A percentile compares a stretch with the other conserved stretches of the same genome.
These are phyloP conservation scores for Heterobasidion irregulare DNA, from an alignment of 1,284 basidiomycete species.

Conservation along the genomic window DNA sequence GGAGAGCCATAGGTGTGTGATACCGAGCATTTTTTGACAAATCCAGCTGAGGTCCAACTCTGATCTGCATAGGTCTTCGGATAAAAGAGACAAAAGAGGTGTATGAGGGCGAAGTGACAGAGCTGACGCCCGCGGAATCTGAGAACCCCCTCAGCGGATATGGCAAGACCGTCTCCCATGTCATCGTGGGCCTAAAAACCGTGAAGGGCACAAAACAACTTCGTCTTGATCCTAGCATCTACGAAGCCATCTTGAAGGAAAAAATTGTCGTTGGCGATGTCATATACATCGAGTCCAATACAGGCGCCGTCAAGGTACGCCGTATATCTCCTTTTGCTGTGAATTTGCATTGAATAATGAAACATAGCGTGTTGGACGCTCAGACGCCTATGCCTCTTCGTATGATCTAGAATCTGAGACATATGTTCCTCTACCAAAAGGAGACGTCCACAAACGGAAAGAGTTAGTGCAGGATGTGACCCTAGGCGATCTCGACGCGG, in stretches of 20 bases:
- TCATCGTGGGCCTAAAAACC: slow-evolving; percentile 94
- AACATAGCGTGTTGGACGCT: slow-evolving; percentile 83
- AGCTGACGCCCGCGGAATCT: slow-evolving; percentile 90
- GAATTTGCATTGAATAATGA: background rate
- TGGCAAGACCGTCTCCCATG: slow-evolving; percentile 97
- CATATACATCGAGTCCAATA: slow-evolving; percentile 92
- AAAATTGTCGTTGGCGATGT: slow-evolving; percentile 96
- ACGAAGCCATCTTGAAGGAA: slow-evolving; percentile 97
- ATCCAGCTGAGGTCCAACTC: background rate
- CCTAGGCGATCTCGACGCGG: slow-evolving; percentile 92
- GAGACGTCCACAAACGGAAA: slow-evolving; percentile 96
- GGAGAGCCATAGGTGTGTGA: slow-evolving; percentile 86
- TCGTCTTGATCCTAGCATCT: slow-evolving; percentile 90
- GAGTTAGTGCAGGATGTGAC: slow-evolving; percentile 98
- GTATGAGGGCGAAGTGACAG: slow-evolving; percentile 97
- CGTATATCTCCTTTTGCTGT: slow-evolving; percentile 1
- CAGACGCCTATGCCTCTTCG: slow-evolving; percentile 97
- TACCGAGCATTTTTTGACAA: background rate
- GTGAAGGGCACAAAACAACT: slow-evolving; percentile 98
- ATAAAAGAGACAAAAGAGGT: slow-evolving; percentile 99
- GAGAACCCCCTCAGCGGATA: slow-evolving; percentile 96
- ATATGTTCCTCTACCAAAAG: slow-evolving; percentile 96
- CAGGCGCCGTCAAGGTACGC: slow-evolving; percentile 89
- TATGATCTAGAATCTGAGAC: slow-evolving; percentile 98
- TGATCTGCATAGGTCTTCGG: slow-evolving; percentile 58